phyloP scores from a whole-genome alignment of 2,329 filamentous ascomycete species.

The Thermoascus crustaceus region DNA sequence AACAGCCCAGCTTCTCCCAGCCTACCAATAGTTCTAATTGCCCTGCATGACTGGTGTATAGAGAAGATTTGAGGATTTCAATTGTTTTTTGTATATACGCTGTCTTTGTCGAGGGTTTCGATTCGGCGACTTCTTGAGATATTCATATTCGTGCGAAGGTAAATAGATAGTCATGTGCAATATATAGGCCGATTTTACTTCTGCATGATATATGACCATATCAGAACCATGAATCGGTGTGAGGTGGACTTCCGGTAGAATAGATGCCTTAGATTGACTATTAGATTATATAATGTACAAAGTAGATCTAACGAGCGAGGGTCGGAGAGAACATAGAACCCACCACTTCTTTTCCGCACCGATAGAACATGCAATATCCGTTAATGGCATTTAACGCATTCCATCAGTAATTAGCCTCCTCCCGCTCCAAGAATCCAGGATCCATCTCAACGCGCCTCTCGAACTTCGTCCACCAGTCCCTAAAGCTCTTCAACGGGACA shows the following conservation, averaged over 20 bases:
- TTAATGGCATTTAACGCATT: neutral
- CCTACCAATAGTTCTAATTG: neutral
- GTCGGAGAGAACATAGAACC: too few relatives aligned
- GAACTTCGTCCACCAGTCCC: conserved; percentile 98
- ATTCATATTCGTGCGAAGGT: too few relatives aligned
- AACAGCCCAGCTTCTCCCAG: neutral
- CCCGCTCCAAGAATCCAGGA: conserved; percentile 78
- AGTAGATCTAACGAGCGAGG: too few relatives aligned
- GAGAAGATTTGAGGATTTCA: conserved; percentile 6
- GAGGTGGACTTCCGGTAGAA: too few relatives aligned
- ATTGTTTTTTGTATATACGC: too few relatives aligned
- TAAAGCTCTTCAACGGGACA: conserved; percentile 87
- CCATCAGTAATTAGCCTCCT: conserved; percentile 36
- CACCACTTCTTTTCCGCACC: too few relatives aligned
- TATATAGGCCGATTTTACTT: too few relatives aligned
- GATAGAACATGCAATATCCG: neutral
- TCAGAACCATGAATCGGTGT: too few relatives aligned
- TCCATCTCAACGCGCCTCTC: conserved; percentile 78
- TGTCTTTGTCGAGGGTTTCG: too few relatives aligned
- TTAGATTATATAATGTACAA: conserved; percentile 2
- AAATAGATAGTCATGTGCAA: too few relatives aligned
- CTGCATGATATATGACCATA: too few relatives aligned
- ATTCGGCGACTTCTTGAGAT: too few relatives aligned
- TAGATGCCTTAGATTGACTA: conserved; percentile 7
- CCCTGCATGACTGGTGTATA: conserved; percentile 1